Evolutionary conservation across 805 yeast genomes (phyloP), one percentile per base, ranked within the genome.

Genomic region (Soucietia sequanensis): DNA sequence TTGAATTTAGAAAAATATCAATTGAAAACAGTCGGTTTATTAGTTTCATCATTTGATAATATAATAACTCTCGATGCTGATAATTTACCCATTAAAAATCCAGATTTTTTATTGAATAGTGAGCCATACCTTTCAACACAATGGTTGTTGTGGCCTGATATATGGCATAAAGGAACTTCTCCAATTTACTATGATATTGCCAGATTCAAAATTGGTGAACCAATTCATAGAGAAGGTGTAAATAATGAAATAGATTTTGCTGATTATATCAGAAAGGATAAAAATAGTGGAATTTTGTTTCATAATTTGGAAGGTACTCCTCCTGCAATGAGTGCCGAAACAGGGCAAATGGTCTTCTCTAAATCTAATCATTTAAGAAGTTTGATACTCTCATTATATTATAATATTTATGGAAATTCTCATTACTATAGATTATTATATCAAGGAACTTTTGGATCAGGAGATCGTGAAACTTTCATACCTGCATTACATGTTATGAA

Each of bases 391-490:
- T 42, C 68, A 2, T 38, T 60, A 12, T 65, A 63, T 43, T 65
- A 65, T 43, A 65, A 62, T 38, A 34, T 58, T 12, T 47, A 56
- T 39, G 65, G 67, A 1, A 50, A 54, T 1, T 34, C 38, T 2
- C 47, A 44, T 42, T 63, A 54, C 44, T 60, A 60, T 34, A 42
- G 42, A 9, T 46, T 65, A 25, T 34, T 65, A 2, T 64, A 56
- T 42, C 71, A 63, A 43, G 69, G 68, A 9, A 52, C 54, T 2
- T 54, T 50, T 13, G 67, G 65, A 0, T 38, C 34, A 4, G 68
- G 67, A 6, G 70, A 65, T 38, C 46, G 64, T 17, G 71, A 65
- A 30, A 62, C 68, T 3, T 56, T 57, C 38, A 54, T 57, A 12
- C 68, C 68, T 4, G 69, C 70, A 4, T 48, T 65, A 31, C 58